Evolutionary conservation across 2,329 filamentous ascomycete species (phyloP).

Genomic region (Tothia fuscella): DNA sequence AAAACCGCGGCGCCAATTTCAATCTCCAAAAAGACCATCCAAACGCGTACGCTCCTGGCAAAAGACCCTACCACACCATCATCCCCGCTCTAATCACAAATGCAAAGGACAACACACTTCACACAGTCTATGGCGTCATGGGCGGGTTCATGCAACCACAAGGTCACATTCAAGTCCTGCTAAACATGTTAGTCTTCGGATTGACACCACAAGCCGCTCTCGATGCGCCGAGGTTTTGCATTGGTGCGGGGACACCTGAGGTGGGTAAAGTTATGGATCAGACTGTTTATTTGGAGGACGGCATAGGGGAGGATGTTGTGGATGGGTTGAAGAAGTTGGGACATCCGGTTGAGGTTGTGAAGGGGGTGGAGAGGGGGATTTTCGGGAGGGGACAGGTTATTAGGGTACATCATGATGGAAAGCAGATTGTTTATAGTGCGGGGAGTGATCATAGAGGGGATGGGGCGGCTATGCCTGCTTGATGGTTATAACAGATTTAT

Average conservation of each 20-base stretch:
- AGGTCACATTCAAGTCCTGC: constrained; percentile 82
- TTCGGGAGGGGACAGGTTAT: constrained; percentile 89
- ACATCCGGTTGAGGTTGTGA: constrained; percentile 59
- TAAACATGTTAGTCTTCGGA: constrained; percentile 77
- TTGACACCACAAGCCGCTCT: constrained; percentile 77
- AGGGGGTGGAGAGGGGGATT: constrained; percentile 50
- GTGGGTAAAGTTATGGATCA: constrained; percentile 40
- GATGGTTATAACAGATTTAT: too few species aligned
- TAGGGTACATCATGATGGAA: constrained; percentile 63
- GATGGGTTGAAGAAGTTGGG: constrained; percentile 57
- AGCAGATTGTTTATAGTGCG: constrained; percentile 65
- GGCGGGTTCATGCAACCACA: constrained; percentile 98
- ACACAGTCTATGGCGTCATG: constrained; percentile 92
- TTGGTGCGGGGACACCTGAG: constrained; percentile 61
- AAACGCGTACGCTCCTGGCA: constrained; percentile 67
- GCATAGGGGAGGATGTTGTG: constrained; percentile 57
- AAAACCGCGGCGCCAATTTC: constrained; percentile 89
- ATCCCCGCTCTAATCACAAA: constrained; percentile 88
- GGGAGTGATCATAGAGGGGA: constrained; percentile 85
- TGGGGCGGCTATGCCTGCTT: constrained; percentile 50
- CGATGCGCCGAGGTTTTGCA: constrained; percentile 83
- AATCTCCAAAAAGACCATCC: constrained; percentile 59
- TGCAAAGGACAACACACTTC: constrained; percentile 56
- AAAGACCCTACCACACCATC: constrained; percentile 94
- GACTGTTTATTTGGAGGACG: constrained; percentile 70